Base-by-base conservation (phyloP, 2,329 filamentous ascomycete species). In the Lecanicillium sp. region DNA sequence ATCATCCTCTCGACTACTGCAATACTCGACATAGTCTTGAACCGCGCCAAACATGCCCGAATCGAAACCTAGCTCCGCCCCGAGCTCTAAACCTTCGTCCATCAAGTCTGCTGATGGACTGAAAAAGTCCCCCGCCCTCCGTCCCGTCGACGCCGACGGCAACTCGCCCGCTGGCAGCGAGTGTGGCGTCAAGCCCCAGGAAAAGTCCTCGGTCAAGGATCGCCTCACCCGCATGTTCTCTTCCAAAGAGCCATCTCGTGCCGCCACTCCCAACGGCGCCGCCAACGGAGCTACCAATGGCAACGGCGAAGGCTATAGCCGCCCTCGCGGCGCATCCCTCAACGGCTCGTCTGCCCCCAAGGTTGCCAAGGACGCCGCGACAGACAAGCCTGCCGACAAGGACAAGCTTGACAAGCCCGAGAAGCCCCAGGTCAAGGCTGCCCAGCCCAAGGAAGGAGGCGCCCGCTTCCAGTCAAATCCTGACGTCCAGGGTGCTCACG, bases 401-500 rank as follows among this genome's bases (percentile, higher is more conserved):
- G 52, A 52, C 30, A 64, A 65, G 32, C 52, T 60, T 29, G 55
- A 60, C 12, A 67, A 62, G 19, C 21, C 43, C 27, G n/a, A n/a
- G n/a, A 30, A 33, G 21, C 27, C 21, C 29, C 37, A 63, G 10
- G 56, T 59, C 30, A 63, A 64, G 42, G 40, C 60, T 2, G 45
- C 60, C 8, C 51, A 60, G 8, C 52, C 56, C 40, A 63, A 67
- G 45, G 69, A 73, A 37, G 53, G 61, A 20, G 62, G 66, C 9
- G 70, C 75, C 53, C 76, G 80, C 55, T 84, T 79, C 60, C 67
- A 75, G 23, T 43, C 69, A 36, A 71, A 73, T 48, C 55, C 70
- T 19, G 73, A 77, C 5, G 65, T 69, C 6, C 71, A 84, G 53
- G 87, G 87, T 54, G 78, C 82, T 29, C 93, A 98, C 61, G 84